Evolutionary conservation across 2,329 filamentous ascomycete species (phyloP), one percentile per base, ranked within the genome.

Genomic region (Aspergillus tamarii): DNA sequence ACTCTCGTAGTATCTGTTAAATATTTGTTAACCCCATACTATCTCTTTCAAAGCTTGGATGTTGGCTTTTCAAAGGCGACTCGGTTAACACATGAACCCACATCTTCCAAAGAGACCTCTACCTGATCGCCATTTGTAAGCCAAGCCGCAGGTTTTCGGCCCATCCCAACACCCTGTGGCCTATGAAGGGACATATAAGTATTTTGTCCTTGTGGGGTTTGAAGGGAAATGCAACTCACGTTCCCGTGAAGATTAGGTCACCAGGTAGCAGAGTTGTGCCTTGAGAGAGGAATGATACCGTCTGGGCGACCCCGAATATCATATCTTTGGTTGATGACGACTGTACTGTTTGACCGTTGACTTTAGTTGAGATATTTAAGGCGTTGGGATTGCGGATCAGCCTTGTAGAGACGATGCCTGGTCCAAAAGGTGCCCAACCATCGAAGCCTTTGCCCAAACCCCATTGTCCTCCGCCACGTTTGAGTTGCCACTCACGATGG

Each of bases 401-500:
- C 2, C 79, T 77, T 43, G 78, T 77, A 55, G 84, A 85, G 9
- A 91, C 89, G 66, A 93, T 91, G 1, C 87, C 89, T 0, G 91
- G 91, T 0, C 91, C 90, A 69, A 87, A 89, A 0, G 90, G 91
- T 6, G 89, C 90, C 88, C 90, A 93, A 16, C 88, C 88, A 76
- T 93, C 90, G 67, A 91, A 92, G 3, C 89, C 88, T 76, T 93
- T 93, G 43, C 89, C 90, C 16, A 91, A 79, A 0, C 84, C 85
- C 89, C 89, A 92, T 77, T 92, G 90, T 1, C 88, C 85, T 19
- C 88, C 88, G 19, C 89, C 89, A 46, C 83, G 84, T 75, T 88
- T 85, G 64, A 91, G 77, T 77, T 92, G 90, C 89, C 90, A 93
- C 67, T 92, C 89, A 46, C 91, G 87, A 78, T 92, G 90, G 12